phyloP scores from a whole-genome alignment of 176 grass and related monocot genomes.

The Thinopyrum elongatum region DNA sequence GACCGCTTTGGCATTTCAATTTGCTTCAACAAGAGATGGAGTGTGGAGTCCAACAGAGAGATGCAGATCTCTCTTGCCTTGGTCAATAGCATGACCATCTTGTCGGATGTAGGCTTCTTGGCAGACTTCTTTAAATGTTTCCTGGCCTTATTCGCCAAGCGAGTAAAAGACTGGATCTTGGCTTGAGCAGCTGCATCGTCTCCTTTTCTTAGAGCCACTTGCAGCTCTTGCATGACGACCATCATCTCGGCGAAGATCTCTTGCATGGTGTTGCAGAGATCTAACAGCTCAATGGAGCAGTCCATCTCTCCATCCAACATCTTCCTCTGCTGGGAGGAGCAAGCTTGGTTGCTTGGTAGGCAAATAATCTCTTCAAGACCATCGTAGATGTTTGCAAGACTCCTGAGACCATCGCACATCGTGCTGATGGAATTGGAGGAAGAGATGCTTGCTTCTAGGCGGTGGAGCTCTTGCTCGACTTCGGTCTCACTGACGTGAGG shows the following conservation, averaged over 20 bases:
- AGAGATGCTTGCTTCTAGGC: slow-evolving; percentile 11
- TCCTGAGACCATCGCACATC: neutral
- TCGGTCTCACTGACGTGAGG: neutral
- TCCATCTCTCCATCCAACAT: slow-evolving; percentile 48
- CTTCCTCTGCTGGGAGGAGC: slow-evolving; percentile 38
- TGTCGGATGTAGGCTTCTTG: neutral
- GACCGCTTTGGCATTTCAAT: slow-evolving; percentile 5
- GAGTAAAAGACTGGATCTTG: slow-evolving; percentile 14
- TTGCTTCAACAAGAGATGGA: slow-evolving; percentile 21
- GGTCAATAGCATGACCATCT: neutral
- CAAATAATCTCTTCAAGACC: slow-evolving; percentile 23
- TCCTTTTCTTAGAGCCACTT: slow-evolving; percentile 28
- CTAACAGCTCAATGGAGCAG: slow-evolving; percentile 32
- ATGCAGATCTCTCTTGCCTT: slow-evolving; percentile 14
- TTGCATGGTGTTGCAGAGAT: slow-evolving; percentile 37
- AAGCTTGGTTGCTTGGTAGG: slow-evolving; percentile 33
- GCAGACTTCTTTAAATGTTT: slow-evolving; percentile 28
- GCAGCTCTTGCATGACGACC: slow-evolving; percentile 17
- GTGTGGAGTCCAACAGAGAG: slow-evolving; percentile 17
- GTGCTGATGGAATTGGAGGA: neutral
- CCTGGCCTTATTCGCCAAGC: slow-evolving; percentile 10
- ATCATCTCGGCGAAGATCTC: slow-evolving; percentile 30
- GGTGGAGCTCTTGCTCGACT: neutral
- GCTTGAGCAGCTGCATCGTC: neutral
- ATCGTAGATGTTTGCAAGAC: slow-evolving; percentile 20